A percentile compares a stretch with the other conserved stretches of the same genome.
Conservation (phyloP, 208 protist genomes). For the Crithidia expoeki region DNA sequence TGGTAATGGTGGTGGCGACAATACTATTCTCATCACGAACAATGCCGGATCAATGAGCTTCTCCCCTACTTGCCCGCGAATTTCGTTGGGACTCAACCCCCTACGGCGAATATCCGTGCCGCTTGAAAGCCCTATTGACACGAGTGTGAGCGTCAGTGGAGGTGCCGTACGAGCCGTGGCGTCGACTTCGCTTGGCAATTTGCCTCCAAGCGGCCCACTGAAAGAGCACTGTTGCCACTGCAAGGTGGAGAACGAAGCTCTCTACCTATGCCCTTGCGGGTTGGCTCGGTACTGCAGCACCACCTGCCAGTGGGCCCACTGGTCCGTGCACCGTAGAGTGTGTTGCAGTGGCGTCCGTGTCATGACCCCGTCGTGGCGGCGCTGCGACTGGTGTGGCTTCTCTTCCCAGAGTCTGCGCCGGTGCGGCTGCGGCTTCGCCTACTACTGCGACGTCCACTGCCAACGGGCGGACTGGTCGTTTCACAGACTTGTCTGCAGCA, state of each 20-base stretch:
- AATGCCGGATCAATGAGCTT: too few relatives aligned
- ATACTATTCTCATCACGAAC: too few relatives aligned
- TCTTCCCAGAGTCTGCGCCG: conserved; percentile 22
- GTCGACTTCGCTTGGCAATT: neutral
- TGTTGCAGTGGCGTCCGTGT: conserved; percentile 22
- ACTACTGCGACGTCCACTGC: conserved; percentile 46
- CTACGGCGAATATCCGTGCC: neutral
- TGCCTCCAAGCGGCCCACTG: neutral
- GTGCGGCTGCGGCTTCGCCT: conserved; percentile 43
- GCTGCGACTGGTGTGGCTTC: conserved; percentile 27
- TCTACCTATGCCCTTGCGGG: conserved; percentile 47
- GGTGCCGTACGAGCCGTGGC: neutral
- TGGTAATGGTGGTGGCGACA: neutral
- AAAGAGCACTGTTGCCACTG: conserved; percentile 20
- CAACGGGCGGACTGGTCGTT: conserved; percentile 53
- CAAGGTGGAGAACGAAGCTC: conserved; percentile 23
- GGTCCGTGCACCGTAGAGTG: conserved; percentile 36
- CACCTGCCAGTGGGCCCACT: conserved; percentile 49
- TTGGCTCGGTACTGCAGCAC: conserved; percentile 46
- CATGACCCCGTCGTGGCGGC: conserved; percentile 4
- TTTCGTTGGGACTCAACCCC: neutral
- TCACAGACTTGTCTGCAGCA: conserved; percentile 32
- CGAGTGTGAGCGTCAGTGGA: neutral
- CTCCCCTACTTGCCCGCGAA: too few relatives aligned
- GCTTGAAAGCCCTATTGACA: neutral